These are phyloP conservation scores for Fraxinus floribunda DNA, from an alignment of 305 asterid genomes.

Conservation along the genomic window DNA sequence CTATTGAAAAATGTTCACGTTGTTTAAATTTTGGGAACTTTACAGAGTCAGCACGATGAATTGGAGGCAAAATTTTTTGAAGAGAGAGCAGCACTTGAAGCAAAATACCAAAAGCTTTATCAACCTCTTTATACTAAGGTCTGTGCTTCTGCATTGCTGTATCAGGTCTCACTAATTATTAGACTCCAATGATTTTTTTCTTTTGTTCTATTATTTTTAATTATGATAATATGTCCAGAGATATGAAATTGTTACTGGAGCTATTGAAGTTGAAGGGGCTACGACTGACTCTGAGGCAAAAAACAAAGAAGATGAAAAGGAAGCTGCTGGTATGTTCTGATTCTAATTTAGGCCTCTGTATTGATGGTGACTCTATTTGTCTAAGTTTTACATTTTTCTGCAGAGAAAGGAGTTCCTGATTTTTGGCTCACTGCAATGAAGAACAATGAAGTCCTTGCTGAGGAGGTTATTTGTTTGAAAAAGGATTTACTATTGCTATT, in stretches of 20 bases:
- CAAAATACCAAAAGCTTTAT: slow-evolving; percentile 78
- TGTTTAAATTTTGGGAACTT: neutral
- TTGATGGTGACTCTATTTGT: neutral
- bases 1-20: neutral
- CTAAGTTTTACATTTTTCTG: slow-evolving; percentile 17
- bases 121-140: slow-evolving; percentile 75
- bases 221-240: slow-evolving; percentile 40
- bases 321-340: slow-evolving; percentile 30
- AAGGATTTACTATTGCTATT: neutral
- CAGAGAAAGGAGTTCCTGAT: slow-evolving; percentile 82
- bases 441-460: slow-evolving; percentile 32
- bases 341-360: neutral
- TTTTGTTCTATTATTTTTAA: neutral
- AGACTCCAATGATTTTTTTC: neutral
- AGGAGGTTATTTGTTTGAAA: slow-evolving; percentile 51
- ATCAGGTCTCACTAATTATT: neutral
- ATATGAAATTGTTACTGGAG: slow-evolving; percentile 64
- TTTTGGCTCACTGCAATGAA: slow-evolving; percentile 85
- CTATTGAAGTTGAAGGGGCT: slow-evolving; percentile 44
- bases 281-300: slow-evolving; percentile 24
- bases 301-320: slow-evolving; percentile 26
- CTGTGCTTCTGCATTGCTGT: neutral
- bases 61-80: slow-evolving; percentile 70
- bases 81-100: slow-evolving; percentile 91
- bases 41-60: slow-evolving; percentile 69